phyloP scores from a whole-genome alignment of 371 early-diverging fungal species.

The Mucor irregularis region DNA sequence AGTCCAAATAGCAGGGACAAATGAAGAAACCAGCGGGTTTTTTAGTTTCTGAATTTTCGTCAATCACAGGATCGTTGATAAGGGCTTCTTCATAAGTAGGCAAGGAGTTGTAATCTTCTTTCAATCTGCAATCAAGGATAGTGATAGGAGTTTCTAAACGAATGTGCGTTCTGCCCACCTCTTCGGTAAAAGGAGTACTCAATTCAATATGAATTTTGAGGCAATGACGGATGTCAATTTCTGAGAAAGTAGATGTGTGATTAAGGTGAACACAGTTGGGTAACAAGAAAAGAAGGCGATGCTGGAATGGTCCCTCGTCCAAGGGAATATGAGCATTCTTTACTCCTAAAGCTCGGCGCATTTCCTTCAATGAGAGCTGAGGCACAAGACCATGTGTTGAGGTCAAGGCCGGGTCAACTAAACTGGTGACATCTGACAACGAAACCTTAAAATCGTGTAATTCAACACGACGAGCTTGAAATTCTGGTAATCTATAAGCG shows the following conservation, averaged over 20 bases:
- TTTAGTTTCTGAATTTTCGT: neutral
- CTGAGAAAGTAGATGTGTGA: constrained; percentile 30
- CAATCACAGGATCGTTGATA: constrained; percentile 2
- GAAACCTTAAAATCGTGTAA: constrained; percentile 26
- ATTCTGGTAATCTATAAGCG: constrained; percentile 33
- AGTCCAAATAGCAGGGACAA: constrained; percentile 34
- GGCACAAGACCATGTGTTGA: constrained; percentile 5
- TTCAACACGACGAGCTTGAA: constrained; percentile 27
- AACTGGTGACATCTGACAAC: constrained; percentile 11
- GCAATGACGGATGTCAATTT: constrained; percentile 29
- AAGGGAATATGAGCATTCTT: constrained; percentile 36
- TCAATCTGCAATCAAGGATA: constrained; percentile 35
- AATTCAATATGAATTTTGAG: constrained; percentile 31
- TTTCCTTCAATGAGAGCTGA: constrained; percentile 19
- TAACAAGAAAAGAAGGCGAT: constrained; percentile 25
- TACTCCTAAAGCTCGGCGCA: constrained; percentile 21
- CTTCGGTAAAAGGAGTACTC: neutral
- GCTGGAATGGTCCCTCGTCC: constrained; percentile 21
- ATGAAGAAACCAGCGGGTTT: constrained; percentile 19
- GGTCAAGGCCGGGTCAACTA: constrained; percentile 15
- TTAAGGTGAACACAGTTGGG: constrained; percentile 34
- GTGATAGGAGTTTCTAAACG: constrained; percentile 36
- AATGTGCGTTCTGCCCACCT: constrained; percentile 3
- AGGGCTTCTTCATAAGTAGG: constrained; percentile 36
- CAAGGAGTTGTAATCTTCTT: constrained; percentile 32